Evolutionary conservation across 495 filamentous ascomycete genomes (phyloP), one percentile per base, ranked within the genome.

Genomic region (Glarea lozoyensis): DNA sequence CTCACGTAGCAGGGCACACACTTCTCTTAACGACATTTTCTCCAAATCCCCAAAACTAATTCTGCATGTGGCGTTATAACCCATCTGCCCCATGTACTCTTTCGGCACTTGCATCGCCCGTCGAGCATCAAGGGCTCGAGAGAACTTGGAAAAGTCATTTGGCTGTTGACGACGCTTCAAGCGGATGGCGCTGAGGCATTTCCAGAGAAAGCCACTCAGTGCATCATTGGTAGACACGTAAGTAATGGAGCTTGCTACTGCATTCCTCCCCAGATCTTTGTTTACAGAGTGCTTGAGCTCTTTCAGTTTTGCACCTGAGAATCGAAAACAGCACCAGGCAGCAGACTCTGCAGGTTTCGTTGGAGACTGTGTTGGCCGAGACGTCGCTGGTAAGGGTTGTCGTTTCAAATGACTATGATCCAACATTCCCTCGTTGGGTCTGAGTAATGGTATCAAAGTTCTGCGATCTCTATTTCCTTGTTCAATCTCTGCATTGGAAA

Each of bases 91-190:
- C 1, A 63, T 62, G 31, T 76, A 77, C 7, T 47, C 53, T 9
- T 33, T 4, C 1, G 72, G 53, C 30, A 78, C 55, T 15, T 52
- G 45, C 2, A 79, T 49, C 31, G 61, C 61, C 10, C 52, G 57
- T 15, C 75, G 69, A 15, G 61, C 55, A 55, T 78, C 63, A n/a
- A 79, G 62, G 13, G 73, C 69, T 10, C 76, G 70, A 7, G 65
- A 60, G 16, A 76, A 60, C 5, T 60, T 65, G 30, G 57, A 56
- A 4, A 42, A 23, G 11, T 43, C 32, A n/a, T 27, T 55, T 1
- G 60, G 42, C 7, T 7, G n/a, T 4, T 49, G 42, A 1, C 74
- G 50, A 21, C 69, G 67, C 2, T 57, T 45, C 3, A 60, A 43
- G 12, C 76, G 68, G 2, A 60, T 64, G 19, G 64, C 63, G 3